These are phyloP conservation scores for Earliella scabrosa DNA, from an alignment of 1,284 basidiomycete species.

Conservation along the genomic window DNA sequence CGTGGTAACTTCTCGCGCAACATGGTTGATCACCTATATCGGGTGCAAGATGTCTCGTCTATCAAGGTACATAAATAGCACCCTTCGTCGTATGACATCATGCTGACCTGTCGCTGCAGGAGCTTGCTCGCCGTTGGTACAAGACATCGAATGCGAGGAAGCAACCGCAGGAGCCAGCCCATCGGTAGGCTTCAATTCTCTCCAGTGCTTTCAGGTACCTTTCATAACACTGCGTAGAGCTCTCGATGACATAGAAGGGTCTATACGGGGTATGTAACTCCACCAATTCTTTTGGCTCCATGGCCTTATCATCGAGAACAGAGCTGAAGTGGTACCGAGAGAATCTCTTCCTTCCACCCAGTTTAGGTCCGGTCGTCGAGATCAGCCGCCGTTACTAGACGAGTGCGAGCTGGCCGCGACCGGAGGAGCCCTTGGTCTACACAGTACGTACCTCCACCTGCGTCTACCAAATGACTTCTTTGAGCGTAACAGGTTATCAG, in stretches of 20 bases:
- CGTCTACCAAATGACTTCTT: too few species aligned
- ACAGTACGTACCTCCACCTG: too few species aligned
- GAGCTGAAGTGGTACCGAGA: constrained; percentile 31
- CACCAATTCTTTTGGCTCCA: background rate
- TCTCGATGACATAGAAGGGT: constrained; percentile 75
- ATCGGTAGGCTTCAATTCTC: constrained; percentile 46
- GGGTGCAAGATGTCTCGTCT: constrained; percentile 69
- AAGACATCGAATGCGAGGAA: constrained; percentile 36
- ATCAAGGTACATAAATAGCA: constrained; percentile 59
- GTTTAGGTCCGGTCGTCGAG: constrained; percentile 14
- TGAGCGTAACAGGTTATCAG: too few species aligned
- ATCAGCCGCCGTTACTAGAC: constrained; percentile 16
- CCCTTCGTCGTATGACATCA: background rate
- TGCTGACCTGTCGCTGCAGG: constrained; percentile 47
- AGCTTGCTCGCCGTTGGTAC: constrained; percentile 79
- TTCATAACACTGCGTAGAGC: constrained; percentile 46
- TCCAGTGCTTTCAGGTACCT: constrained; percentile 29
- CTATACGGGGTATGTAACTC: constrained; percentile 62
- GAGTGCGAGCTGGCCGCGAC: too few species aligned
- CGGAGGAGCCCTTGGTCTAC: too few species aligned
- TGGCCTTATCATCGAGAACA: background rate
- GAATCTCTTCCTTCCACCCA: constrained; percentile 26
- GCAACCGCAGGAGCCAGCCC: constrained; percentile 41
- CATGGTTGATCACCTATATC: background rate
- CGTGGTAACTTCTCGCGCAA: background rate